phyloP scores from a whole-genome alignment of 1,139 yeast genomes.

The Yamadazyma atlantica region DNA sequence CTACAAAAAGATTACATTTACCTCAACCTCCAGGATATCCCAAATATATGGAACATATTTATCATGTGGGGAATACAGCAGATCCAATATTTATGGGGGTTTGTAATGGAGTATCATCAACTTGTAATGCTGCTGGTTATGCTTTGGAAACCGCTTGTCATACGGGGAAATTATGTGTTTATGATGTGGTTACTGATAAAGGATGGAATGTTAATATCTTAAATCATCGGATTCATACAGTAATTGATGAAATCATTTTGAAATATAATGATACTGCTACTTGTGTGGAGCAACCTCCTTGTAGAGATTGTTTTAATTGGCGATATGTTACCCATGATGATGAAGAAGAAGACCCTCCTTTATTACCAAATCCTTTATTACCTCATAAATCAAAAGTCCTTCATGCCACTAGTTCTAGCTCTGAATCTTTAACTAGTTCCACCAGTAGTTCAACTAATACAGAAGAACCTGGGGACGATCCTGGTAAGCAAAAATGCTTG shows the following conservation, averaged over 20 bases:
- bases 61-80: slow-evolving; percentile 97
- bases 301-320: slow-evolving; percentile 93
- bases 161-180: slow-evolving; percentile 83
- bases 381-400: slow-evolving; percentile 18
- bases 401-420: slow-evolving; percentile 7
- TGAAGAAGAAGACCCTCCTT: slow-evolving; percentile 38
- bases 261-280: slow-evolving; percentile 75
- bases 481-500: slow-evolving; percentile 30
- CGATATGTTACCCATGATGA: slow-evolving; percentile 61
- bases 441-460: slow-evolving; percentile 4
- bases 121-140: slow-evolving; percentile 91
- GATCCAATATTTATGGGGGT: slow-evolving; percentile 98
- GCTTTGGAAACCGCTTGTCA: slow-evolving; percentile 98
- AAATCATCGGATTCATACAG: slow-evolving; percentile 89
- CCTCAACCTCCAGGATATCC: slow-evolving; percentile 95
- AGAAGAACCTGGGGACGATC: slow-evolving; percentile 4
- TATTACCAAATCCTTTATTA: slow-evolving; percentile 38
- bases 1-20: slow-evolving; percentile 79
- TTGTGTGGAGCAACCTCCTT: slow-evolving; percentile 75
- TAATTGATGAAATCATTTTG: slow-evolving; percentile 76
- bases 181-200: slow-evolving; percentile 83
- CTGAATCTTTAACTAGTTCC: slow-evolving; percentile 5
- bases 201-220: slow-evolving; percentile 92
- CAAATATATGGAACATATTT: slow-evolving; percentile 71
- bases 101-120: slow-evolving; percentile 90